Evolutionary conservation across 345 rosid species (phyloP), one percentile per base, ranked within the genome.

Genomic region (Abelmoschus esculentus): DNA sequence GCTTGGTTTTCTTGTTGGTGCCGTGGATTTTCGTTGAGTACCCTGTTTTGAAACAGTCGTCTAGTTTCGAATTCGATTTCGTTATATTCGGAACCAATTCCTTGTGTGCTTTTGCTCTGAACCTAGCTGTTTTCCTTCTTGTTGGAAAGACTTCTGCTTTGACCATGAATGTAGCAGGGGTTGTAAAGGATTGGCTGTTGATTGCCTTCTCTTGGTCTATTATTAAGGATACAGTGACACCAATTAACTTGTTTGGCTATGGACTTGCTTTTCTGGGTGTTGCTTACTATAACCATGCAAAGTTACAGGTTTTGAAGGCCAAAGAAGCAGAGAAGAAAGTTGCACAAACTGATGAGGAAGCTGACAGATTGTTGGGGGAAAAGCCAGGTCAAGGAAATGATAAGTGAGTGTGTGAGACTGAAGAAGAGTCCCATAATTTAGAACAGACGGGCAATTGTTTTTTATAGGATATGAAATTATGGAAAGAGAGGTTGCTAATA

Each of bases 151-250:
- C 98, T 7, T 93, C 98, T 0, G 98, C 98, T 11, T 77, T 93
- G 78, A 90, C 98, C 1, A 93, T 93, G 98, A 93, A 93, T 76
- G 98, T 93, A 47, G 98, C 98, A 42, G 98, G 98, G 59, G 97
- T 93, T 4, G 98, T 93, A 0, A 93, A 93, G 79, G 98, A 93
- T 69, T 93, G 97, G 98, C 66, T 93, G 11, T 74, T 93, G 84
- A 93, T 93, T 22, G 98, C 98, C 0, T 93, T 93, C 72, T 93
- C 98, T 0, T 29, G 32, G 32, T 29, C 32, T 29, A 3, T 29
- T 29, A 29, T 29, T 29, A 29, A 29, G 32, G 32, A 93, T 58
- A 93, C 97, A 0, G 97, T 93, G 6, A 93, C 98, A 5, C 96
- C 95, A 0, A 67, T 91, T 0, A 93, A 93, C 75, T 73, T 91